Conservation (phyloP, 768 basidiomycete species). For the Boletus pseudo-olivaceus region DNA sequence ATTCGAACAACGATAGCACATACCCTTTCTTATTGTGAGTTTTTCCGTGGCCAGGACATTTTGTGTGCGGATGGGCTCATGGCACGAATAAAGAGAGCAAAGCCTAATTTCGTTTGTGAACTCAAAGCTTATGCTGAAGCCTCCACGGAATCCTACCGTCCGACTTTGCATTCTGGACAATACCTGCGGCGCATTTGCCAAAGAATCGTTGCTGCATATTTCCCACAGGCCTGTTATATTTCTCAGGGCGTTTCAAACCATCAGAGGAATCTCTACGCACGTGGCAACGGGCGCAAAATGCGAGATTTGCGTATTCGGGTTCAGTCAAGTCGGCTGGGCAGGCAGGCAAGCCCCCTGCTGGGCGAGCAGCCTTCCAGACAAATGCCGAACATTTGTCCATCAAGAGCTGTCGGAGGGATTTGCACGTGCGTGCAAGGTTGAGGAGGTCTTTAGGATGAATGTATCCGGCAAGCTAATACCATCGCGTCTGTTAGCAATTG, state of each 20-base stretch:
- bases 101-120: not conserved
- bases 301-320: conserved; percentile 41
- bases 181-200: not conserved
- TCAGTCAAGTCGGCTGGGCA: conserved; percentile 44
- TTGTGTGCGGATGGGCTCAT: not conserved
- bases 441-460: conserved; percentile 29
- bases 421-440: conserved; percentile 37
- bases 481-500: not conserved
- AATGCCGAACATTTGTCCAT: conserved; percentile 27
- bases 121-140: not conserved
- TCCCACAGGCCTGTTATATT: not conserved
- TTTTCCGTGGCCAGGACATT: not conserved
- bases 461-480: conserved; percentile 35
- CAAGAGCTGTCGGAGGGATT: conserved; percentile 35
- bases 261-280: not conserved
- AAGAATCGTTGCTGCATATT: not conserved
- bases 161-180: not conserved
- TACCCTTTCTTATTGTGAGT: not conserved
- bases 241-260: not conserved
- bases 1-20: not conserved
- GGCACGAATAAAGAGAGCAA: not conserved
- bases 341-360: conserved; percentile 36
- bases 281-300: conserved; percentile 25
- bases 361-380: conserved; percentile 25
- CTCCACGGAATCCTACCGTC: not conserved